Conservation (phyloP, 805 yeast genomes). For the Candida peoriensis region DNA sequence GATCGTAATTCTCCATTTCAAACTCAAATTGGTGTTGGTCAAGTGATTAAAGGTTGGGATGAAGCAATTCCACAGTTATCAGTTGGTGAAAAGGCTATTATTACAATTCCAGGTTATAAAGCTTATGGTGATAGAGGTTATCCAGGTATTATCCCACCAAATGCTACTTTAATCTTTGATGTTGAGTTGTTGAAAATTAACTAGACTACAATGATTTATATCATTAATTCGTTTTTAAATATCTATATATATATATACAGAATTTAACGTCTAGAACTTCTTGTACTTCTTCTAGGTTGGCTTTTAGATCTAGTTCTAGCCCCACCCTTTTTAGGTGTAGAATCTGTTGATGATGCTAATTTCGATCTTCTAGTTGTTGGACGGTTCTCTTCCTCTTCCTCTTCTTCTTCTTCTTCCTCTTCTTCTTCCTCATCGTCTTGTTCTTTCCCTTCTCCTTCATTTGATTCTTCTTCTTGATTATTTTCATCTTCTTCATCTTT, state of each 20-base stretch:
- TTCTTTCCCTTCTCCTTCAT: conserved; percentile 6
- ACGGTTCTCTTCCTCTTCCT: background rate
- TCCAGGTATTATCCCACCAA: conserved; percentile 96
- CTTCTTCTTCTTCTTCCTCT: background rate
- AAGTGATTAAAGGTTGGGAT: conserved; percentile 97
- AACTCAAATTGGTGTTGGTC: conserved; percentile 91
- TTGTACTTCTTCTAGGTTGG: conserved; percentile 14
- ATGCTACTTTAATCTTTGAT: conserved; percentile 85
- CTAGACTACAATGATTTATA: conserved; percentile 14
- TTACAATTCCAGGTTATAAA: conserved; percentile 88
- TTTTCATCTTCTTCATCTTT: conserved; percentile 13
- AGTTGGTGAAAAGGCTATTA: conserved; percentile 86
- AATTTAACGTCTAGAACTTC: conserved; percentile 2
- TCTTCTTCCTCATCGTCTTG: too few relatives aligned
- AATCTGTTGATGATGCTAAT: too few relatives aligned
- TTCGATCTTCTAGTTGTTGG: background rate
- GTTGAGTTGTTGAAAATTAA: conserved; percentile 59
- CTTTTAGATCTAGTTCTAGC: conserved; percentile 10
- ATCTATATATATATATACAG: background rate
- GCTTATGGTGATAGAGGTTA: conserved; percentile 94
- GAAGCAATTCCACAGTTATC: conserved; percentile 89
- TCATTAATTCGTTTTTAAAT: background rate
- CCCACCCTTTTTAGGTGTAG: conserved; percentile 1
- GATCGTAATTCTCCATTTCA: conserved; percentile 96
- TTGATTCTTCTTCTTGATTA: background rate